These are phyloP conservation scores for Ascochyta viciae-villosae DNA, from an alignment of 2,329 filamentous ascomycete species.

Conservation along the genomic window DNA sequence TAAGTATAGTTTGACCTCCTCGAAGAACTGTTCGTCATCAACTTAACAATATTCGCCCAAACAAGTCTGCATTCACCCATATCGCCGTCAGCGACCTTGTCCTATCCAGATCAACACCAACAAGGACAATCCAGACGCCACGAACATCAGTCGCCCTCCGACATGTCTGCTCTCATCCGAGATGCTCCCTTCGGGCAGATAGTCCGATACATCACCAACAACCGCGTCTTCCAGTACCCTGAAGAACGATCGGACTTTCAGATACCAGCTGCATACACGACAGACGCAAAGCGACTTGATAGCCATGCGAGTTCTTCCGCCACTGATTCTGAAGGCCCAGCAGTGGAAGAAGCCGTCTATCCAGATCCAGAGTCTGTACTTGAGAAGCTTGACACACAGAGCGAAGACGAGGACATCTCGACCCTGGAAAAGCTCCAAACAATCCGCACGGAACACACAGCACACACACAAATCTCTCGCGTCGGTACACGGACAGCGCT, in stretches of 20 bases:
- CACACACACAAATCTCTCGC: conserved; percentile 41
- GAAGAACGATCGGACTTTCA: conserved; percentile 65
- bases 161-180: conserved; percentile 55
- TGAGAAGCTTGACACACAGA: conserved; percentile 28
- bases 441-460: conserved; percentile 33
- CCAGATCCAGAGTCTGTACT: conserved; percentile 34
- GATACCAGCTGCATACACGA: conserved; percentile 55
- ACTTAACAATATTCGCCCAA: not conserved
- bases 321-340: conserved; percentile 26
- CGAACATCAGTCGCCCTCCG: not conserved
- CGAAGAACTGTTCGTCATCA: not conserved
- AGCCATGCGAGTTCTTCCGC: conserved; percentile 13
- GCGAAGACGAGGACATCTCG: conserved; percentile 23
- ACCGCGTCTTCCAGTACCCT: conserved; percentile 63
- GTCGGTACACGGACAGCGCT: conserved; percentile 50
- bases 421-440: conserved; percentile 48
- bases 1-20: not conserved
- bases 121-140: not conserved
- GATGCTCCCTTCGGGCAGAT: conserved; percentile 67
- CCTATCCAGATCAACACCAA: not conserved
- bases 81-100: not conserved
- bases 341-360: conserved; percentile 33
- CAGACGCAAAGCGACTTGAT: conserved; percentile 20
- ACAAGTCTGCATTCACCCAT: not conserved
- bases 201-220: conserved; percentile 62